phyloP scores from a whole-genome alignment of 345 rosid genomes.

The Populus alba region DNA sequence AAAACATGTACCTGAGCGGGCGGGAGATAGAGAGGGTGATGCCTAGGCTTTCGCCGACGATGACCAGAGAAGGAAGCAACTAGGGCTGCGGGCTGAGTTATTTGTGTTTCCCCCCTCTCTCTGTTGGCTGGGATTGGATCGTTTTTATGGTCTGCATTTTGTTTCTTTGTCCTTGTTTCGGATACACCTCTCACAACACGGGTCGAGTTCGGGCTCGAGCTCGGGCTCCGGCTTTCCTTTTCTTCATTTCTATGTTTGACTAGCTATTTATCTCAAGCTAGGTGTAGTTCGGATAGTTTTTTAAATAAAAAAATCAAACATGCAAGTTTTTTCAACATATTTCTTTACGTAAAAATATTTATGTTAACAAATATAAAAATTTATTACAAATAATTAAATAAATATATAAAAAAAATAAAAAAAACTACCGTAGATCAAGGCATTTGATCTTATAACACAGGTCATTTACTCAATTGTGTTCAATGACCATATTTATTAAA shows the following conservation, averaged over 20 bases:
- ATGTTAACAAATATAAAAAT: too few species aligned
- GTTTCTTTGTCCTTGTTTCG: not conserved
- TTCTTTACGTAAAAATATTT: too few species aligned
- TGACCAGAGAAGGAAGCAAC: not conserved
- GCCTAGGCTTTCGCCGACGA: conserved; percentile 9
- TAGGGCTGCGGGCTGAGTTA: not conserved
- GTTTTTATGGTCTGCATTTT: not conserved
- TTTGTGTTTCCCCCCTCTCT: not conserved
- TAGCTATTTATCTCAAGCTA: too few species aligned
- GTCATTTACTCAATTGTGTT: too few species aligned
- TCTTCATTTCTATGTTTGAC: too few species aligned
- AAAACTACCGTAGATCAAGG: rapidly evolving
- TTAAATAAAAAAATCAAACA: too few species aligned
- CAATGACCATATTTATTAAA: too few species aligned
- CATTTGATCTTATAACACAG: rapidly evolving
- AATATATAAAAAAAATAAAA: too few species aligned
- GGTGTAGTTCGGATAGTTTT: too few species aligned
- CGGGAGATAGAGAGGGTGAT: not conserved
- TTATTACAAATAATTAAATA: too few species aligned
- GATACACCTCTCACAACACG: not conserved
- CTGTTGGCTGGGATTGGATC: not conserved
- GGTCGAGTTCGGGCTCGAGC: not conserved
- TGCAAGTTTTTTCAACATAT: too few species aligned
- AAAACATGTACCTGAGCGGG: conserved; percentile 11
- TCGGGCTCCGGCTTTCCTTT: not conserved